These are phyloP conservation scores for Solanum hybrid DNA, from an alignment of 305 asterid genomes.

Conservation along the genomic window DNA sequence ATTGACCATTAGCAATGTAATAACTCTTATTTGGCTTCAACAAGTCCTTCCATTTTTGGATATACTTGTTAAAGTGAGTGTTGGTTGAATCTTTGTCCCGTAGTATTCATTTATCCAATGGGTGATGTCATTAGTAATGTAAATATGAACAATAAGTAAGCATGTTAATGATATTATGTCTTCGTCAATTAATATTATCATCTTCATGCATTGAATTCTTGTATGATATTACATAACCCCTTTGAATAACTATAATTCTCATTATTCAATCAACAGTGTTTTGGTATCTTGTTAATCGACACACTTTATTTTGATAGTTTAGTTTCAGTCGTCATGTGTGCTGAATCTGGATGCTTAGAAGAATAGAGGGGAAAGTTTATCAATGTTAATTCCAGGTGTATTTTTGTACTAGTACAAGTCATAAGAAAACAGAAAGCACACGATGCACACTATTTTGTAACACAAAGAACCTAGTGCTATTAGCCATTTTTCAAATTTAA, in stretches of 20 bases:
- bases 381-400: background rate
- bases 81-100: background rate
- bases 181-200: background rate
- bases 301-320: background rate
- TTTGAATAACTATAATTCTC: background rate
- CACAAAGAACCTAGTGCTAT: background rate
- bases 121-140: background rate
- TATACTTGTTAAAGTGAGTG: background rate
- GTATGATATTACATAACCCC: background rate
- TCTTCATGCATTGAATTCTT: background rate
- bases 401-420: background rate
- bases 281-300: background rate
- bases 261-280: background rate
- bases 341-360: background rate
- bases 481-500: background rate
- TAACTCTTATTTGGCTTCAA: background rate
- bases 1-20: background rate
- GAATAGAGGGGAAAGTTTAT: background rate
- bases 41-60: background rate
- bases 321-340: background rate
- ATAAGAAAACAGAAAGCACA: background rate
- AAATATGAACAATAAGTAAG: background rate
- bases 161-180: background rate
- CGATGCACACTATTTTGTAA: background rate
- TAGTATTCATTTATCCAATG: background rate